phyloP scores from a whole-genome alignment of 352 stramenopile species.

The Phytophthora sansomeana region DNA sequence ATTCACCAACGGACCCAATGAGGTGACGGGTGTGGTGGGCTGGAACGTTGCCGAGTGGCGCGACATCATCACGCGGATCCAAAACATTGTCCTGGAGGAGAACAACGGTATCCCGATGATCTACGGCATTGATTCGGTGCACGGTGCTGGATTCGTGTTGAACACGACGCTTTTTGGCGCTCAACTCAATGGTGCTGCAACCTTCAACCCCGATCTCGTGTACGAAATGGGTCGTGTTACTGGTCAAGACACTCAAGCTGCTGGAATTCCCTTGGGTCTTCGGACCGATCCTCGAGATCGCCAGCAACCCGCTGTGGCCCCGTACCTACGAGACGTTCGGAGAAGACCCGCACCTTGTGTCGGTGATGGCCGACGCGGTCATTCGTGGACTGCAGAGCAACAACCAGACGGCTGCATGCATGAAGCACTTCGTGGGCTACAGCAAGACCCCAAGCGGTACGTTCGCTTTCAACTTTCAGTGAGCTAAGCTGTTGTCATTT shows the following conservation, averaged over 20 bases:
- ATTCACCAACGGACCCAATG: slow-evolving; percentile 33
- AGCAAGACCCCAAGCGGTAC: slow-evolving; percentile 65
- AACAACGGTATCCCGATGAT: slow-evolving; percentile 62
- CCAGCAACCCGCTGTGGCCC: slow-evolving; percentile 82
- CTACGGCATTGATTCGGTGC: slow-evolving; percentile 89
- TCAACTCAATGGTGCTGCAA: slow-evolving; percentile 84
- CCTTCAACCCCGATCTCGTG: slow-evolving; percentile 81
- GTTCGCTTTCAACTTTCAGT: too few relatives aligned
- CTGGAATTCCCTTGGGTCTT: slow-evolving; percentile 91
- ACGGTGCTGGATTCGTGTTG: slow-evolving; percentile 84
- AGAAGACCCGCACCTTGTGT: slow-evolving; percentile 84
- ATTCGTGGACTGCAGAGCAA: slow-evolving; percentile 78
- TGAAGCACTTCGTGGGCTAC: slow-evolving; percentile 89
- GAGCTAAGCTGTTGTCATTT: too few relatives aligned
- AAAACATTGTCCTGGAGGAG: slow-evolving; percentile 70
- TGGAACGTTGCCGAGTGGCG: slow-evolving; percentile 76
- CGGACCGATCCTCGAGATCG: slow-evolving; percentile 78
- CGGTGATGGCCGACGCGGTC: slow-evolving; percentile 68
- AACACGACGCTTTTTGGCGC: slow-evolving; percentile 83
- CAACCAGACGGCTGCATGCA: slow-evolving; percentile 70
- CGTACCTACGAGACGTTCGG: slow-evolving; percentile 93
- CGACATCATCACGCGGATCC: slow-evolving; percentile 67
- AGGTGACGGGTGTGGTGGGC: slow-evolving; percentile 24
- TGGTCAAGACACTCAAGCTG: slow-evolving; percentile 78
- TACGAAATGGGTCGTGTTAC: slow-evolving; percentile 68